Conservation (phyloP, 2,329 filamentous ascomycete genomes). For the Trichoderma koningiopsis region DNA sequence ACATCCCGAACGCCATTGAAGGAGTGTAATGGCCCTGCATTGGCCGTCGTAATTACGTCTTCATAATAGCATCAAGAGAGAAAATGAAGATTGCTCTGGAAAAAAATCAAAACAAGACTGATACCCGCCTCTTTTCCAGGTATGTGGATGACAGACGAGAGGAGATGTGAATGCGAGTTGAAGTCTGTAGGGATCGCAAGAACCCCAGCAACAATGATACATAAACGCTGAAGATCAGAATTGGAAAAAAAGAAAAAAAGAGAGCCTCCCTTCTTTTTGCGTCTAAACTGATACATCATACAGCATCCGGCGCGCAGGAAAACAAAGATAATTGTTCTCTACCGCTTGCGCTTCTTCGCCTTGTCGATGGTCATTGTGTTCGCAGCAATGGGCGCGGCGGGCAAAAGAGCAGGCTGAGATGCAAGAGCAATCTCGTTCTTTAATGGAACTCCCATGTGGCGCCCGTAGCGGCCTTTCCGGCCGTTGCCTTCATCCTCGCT, state of each 20-base stretch:
- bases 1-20: conserved; percentile 40
- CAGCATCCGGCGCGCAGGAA: conserved; percentile 3
- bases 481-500: conserved; percentile 98
- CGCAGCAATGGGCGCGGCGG: conserved; percentile 47
- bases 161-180: background rate
- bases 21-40: conserved; percentile 42
- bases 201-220: conserved; percentile 8
- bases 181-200: conserved; percentile 17
- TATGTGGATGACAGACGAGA: background rate
- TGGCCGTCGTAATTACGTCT: conserved; percentile 46
- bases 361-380: conserved; percentile 48
- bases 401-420: conserved; percentile 45
- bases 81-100: conserved; percentile 22
- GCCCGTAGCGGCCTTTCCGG: conserved; percentile 86
- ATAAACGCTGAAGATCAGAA: background rate
- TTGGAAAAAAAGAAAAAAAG: background rate
- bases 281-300: conserved; percentile 11
- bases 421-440: conserved; percentile 54
- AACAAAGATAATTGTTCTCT: conserved; percentile 29
- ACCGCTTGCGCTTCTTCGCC: conserved; percentile 65
- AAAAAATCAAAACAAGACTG: conserved; percentile 18
- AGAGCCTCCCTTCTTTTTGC: background rate
- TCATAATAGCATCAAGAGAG: conserved; percentile 31
- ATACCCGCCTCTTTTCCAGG: background rate
- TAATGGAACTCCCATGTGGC: conserved; percentile 69